Base-by-base conservation (phyloP, 495 filamentous ascomycete species). In the Aspergillus kassunensis region DNA sequence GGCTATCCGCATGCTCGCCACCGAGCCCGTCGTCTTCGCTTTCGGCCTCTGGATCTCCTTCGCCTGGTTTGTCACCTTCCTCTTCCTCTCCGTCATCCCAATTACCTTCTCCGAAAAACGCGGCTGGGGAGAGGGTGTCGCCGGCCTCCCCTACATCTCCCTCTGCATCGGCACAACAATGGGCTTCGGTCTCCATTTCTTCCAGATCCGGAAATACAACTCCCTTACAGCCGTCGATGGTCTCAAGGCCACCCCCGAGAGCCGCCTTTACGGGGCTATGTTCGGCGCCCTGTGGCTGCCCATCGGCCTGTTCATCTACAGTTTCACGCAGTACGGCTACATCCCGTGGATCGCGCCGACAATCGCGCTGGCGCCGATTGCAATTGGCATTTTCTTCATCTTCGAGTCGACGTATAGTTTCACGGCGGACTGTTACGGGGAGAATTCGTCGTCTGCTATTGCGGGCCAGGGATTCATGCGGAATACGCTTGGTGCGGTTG, bases 301-400 rank as follows among this genome's bases (percentile, higher is more conserved):
- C 1, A 68, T 87, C 46, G 85, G 85, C 25, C 70, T 89, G 2
- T 90, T 90, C 71, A 86, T 90, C 63, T 91, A 90, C 71, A 85
- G 82, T 40, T 90, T 87, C 85, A 80, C 84, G 1, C 86, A 83
- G 6, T 90, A 85, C 65, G 67, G 73, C 11, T 56, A 62, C 3
- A 70, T 90, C 0, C 70, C 47, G 53, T 90, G 86, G 86, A 76
- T 80, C 40, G 87, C 82, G 0, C 85, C 86, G 4, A 67, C 74
- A 6, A 68, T 91, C 6, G 86, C 80, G 7, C 57, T 71, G 6
- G 63, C 54, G 2, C 59, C 67, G 4, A 71, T 69, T 43, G 54
- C 61, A 35, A 62, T 79, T 36, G 75, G 75, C 44, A 77, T 76
- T 55, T 77, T 77, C 59, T 71, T 75, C 53, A 71, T 77, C 46